Evolutionary conservation across 305 asterid genomes (phyloP), one percentile per base, ranked within the genome.

Genomic region (Solanum hybrid): DNA sequence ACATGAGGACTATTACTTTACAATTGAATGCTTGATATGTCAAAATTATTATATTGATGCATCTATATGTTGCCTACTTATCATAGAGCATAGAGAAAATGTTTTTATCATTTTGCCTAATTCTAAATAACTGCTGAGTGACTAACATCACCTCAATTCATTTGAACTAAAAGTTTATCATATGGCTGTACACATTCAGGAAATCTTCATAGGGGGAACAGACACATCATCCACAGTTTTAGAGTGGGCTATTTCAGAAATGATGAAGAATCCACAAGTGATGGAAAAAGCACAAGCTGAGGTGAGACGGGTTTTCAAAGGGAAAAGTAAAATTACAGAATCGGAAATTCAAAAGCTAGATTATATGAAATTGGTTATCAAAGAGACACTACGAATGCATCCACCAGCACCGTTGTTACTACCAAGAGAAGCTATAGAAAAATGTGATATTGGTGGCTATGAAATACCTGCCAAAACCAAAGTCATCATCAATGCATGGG

Each of bases 181-280:
- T 77, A 32, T 38, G n/a, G 86, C 64, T 13, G n/a, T 13, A 37
- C 86, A 80, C 14, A 80, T 26, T 60, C 88, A 85, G 88, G 88
- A 85, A 56, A 85, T 85, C 34, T 85, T 51, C 88, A 85, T 85
- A 20, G 78, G 77, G 40, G 88, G 88, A 24, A 85, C 77, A 32
- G 88, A 85, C 73, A 60, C 88, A 60, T 85, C 88, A 60, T 29
- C 88, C 10, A 85, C 88, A 31, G 73, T 35, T 31, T 20, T 85
- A 66, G 88, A 85, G 51, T 85, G 78, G 88, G 46, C 78, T 1
- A 60, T 85, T 56, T 85, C 78, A 4, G 88, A 85, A 66, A 27
- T 85, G 88, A 31, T 60, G 46, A 85, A 85, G 88, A 85, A 85
- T 66, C 88, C 78, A 60, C 29, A 22, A 60, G 88, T 60, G 77